Evolutionary conservation across 2,329 filamentous ascomycete species (phyloP), one percentile per base, ranked within the genome.

Genomic region (Pseudocercospora eumusae): DNA sequence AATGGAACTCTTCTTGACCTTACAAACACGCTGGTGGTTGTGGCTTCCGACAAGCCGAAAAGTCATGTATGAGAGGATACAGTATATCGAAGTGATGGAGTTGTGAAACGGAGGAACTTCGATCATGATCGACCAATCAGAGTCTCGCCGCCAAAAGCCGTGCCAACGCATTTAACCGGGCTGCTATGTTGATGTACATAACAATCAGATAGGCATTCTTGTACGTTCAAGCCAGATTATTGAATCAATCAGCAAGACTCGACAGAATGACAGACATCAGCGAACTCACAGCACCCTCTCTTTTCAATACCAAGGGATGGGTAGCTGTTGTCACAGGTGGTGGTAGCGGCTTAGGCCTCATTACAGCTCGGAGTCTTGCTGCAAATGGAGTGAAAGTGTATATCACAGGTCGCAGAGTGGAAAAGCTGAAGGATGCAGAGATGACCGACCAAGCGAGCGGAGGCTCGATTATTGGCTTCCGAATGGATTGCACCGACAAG

Each of bases 401-500:
- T 67, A 77, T 82, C 49, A 79, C 79, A 2, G 80, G 80, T 6
- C 77, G 80, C 10, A 75, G 80, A 23, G 68, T 74, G 31, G 79
- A 82, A 18, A 77, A 78, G 50, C 74, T 83, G 36, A 75, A 81
- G 57, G 77, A 68, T 27, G 76, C 75, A 18, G 71, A 77, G 53
- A 69, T 67, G 50, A 74, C 63, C 13, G 74, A 82, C 60, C 92
- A 90, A 83, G 85, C 82, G 64, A 81, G 82, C 61, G 80, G 83
- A 13, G 90, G 90, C 71, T 87, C 86, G 59, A 72, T 74, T 58
- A 66, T 69, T 27, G 71, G 62, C 11, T 44, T 74, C 11, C 70
- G 70, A 21, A 72, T 73, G 71, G 71, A 73, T 63, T 71, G 73
- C 57, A 73, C 69, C 10, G 70, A 73, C 64, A 73, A 74, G 59